Evolutionary conservation across 2,329 filamentous ascomycete species (phyloP).

Genomic region (Daldinia sp.): DNA sequence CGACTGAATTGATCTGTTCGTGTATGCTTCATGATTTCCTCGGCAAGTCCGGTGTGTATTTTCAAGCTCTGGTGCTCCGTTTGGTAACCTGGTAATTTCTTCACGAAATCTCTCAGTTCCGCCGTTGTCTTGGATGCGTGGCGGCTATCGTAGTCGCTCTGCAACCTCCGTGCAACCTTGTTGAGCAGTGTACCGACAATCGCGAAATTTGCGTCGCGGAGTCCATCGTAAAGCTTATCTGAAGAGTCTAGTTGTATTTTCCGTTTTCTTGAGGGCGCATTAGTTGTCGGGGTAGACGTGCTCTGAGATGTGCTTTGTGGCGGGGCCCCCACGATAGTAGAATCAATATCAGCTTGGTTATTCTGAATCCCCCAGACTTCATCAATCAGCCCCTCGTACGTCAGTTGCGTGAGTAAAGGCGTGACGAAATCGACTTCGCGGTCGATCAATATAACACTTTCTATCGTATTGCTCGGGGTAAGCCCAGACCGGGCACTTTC

Average conservation of each 20-base stretch:
- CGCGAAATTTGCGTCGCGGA: constrained; percentile 93
- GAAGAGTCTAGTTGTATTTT: constrained; percentile 89
- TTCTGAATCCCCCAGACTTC: constrained; percentile 91
- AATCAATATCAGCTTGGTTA: constrained; percentile 92
- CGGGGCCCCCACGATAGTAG: constrained; percentile 82
- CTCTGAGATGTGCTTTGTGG: constrained; percentile 63
- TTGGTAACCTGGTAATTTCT: constrained; percentile 89
- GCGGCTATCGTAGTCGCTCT: constrained; percentile 85
- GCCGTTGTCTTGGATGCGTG: constrained; percentile 87
- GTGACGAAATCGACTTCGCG: constrained; percentile 95
- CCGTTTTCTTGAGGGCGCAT: constrained; percentile 73
- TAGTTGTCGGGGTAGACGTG: constrained; percentile 62
- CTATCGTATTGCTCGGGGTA: constrained; percentile 84
- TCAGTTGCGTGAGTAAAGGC: constrained; percentile 89
- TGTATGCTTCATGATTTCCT: constrained; percentile 95
- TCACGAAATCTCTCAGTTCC: constrained; percentile 94
- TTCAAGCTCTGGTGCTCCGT: constrained; percentile 93
- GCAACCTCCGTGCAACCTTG: constrained; percentile 86
- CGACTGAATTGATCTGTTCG: constrained; percentile 88
- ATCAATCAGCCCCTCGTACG: constrained; percentile 95
- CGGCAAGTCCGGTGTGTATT: constrained; percentile 88
- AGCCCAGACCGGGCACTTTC: constrained; percentile 71
- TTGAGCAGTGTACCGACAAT: constrained; percentile 90
- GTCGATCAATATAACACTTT: constrained; percentile 94
- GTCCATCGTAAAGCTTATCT: constrained; percentile 85